Evolutionary conservation across 2,329 filamentous ascomycete genomes (phyloP), one percentile per base, ranked within the genome.

Genomic region (Akanthomyces uredinophilus): DNA sequence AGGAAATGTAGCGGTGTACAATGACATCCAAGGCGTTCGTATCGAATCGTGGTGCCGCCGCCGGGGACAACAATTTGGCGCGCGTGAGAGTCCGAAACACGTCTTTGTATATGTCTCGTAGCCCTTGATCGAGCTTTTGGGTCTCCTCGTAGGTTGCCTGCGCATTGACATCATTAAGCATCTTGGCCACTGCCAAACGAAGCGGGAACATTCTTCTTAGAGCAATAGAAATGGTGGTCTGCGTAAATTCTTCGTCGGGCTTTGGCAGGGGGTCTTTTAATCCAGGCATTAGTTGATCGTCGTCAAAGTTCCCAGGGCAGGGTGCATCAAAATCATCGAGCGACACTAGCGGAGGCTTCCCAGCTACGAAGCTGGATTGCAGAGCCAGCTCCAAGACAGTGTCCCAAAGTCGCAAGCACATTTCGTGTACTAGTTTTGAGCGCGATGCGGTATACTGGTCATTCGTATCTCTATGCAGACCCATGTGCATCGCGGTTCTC

Each of bases 1-100:
- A 74, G 7, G 83, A 74, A 4, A 87, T 70, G 66, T 83, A 85
- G 13, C 83, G 81, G 29, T 81, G 78, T 62, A 85, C 75, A 22
- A 83, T 70, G 41, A 83, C 74, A 29, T 85, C 79, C 4, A 83
- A 67, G 1, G 81, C 66, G 3, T 77, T 75, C 5, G 77, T 70
- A 27, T 80, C 52, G 27, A 54, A 54, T 13, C 52, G 52, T 16
- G 52, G 67, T 18, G 78, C 75, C 59, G 83, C 82, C 0, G 66
- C 63, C 0, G 73, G 70, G 0, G 70, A 71, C 0, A 70, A 66
- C 5, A 47, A 54, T n/a, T 66, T 65, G 5, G 55, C 60, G 4
- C 27, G 53, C 2, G 65, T 53, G 43, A 80, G 65, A 1, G 51
- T 74, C 4, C 67, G 73, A 18, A 70, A 72, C 0, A 83, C 62